Evolutionary conservation across 139 green algal species (phyloP).

Genomic region (Tetradesmus obliquus): DNA sequence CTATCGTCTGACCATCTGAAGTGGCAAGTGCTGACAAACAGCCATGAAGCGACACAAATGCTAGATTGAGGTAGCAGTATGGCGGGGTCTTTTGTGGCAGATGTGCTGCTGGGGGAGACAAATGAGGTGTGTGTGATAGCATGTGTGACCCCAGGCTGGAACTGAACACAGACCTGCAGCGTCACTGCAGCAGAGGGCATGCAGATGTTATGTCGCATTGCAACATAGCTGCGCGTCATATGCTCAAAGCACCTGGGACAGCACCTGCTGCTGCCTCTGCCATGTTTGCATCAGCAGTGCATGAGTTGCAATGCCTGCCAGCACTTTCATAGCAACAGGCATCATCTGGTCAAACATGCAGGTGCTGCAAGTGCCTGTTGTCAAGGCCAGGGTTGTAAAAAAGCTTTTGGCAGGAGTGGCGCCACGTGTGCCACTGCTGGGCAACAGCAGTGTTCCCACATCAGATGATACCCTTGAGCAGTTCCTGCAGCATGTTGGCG

Average conservation of each 20-base stretch:
- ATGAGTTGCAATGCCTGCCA: neutral
- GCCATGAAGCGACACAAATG: neutral
- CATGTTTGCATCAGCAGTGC: neutral
- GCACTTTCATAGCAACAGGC: neutral
- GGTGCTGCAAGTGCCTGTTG: constrained; percentile 72
- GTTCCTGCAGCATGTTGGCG: constrained; percentile 63
- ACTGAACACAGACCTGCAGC: neutral
- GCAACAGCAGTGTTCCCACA: constrained; percentile 54
- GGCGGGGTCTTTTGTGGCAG: constrained; percentile 26
- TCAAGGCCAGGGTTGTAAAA: constrained; percentile 60
- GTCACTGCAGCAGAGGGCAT: neutral
- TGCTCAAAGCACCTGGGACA: neutral
- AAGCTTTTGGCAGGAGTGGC: constrained; percentile 54
- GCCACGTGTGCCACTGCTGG: constrained; percentile 57
- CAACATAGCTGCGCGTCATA: too few relatives aligned
- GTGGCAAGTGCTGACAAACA: neutral
- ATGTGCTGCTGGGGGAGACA: constrained; percentile 28
- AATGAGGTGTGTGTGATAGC: constrained; percentile 14
- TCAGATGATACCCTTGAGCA: constrained; percentile 65
- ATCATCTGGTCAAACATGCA: constrained; percentile 34
- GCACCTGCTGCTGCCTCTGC: neutral
- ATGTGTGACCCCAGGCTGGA: neutral
- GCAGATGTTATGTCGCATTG: too few relatives aligned
- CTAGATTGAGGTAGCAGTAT: neutral
- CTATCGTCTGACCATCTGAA: neutral